These are phyloP conservation scores for Jaltomata sinuosa DNA, from an alignment of 257 asterid species.

Conservation along the genomic window DNA sequence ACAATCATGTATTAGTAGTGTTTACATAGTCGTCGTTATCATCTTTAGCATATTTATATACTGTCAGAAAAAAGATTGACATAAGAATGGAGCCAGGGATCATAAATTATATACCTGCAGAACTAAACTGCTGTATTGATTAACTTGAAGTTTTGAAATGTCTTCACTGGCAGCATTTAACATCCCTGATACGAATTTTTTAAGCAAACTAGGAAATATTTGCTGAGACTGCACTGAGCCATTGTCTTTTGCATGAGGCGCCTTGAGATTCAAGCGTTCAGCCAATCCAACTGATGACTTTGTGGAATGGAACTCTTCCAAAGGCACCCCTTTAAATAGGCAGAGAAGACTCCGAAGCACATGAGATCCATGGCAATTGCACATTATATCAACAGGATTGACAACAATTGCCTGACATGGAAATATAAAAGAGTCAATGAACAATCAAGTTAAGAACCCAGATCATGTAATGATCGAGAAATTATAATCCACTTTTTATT, in stretches of 20 bases:
- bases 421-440: background rate
- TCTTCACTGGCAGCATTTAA: constrained; percentile 44
- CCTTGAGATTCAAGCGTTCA: constrained; percentile 59
- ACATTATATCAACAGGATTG: constrained; percentile 68
- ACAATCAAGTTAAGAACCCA: background rate
- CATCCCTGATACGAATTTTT: constrained; percentile 55
- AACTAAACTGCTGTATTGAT: constrained; percentile 87
- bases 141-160: constrained; percentile 39
- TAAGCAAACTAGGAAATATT: constrained; percentile 59
- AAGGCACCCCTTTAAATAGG: constrained; percentile 76
- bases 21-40: background rate
- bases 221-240: constrained; percentile 26
- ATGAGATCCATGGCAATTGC: constrained; percentile 93
- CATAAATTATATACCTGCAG: constrained; percentile 55
- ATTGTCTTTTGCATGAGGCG: constrained; percentile 26
- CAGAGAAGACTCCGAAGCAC: constrained; percentile 85
- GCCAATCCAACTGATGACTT: constrained; percentile 63
- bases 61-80: background rate
- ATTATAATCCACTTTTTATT: background rate
- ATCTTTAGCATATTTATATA: background rate
- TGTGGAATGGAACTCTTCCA: constrained; percentile 66
- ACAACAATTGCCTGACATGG: constrained; percentile 48
- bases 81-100: background rate
- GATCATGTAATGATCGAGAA: background rate
- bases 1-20: background rate